These are phyloP conservation scores for Phytopythium litorale DNA, from an alignment of 352 stramenopile species.

Conservation along the genomic window DNA sequence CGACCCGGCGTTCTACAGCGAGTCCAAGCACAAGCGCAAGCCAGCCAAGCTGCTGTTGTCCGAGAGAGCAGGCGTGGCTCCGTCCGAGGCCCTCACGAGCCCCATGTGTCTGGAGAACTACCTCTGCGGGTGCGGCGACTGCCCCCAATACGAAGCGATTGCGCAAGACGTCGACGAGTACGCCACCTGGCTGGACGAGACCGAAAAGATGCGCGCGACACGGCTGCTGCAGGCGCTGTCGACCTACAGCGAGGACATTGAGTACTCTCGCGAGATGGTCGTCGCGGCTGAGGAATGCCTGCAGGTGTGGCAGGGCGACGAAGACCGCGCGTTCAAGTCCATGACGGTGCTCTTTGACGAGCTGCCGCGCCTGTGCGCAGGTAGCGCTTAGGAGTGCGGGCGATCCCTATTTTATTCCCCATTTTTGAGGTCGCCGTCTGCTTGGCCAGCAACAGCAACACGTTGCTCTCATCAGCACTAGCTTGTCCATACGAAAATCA, in stretches of 20 bases:
- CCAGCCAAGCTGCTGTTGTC: background rate
- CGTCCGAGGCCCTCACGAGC: background rate
- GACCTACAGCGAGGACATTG: conserved; percentile 68
- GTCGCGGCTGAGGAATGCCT: conserved; percentile 56
- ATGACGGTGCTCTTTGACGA: conserved; percentile 64
- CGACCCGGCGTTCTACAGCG: conserved; percentile 7
- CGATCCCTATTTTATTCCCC: background rate
- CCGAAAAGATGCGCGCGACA: conserved; percentile 36
- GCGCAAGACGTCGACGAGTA: conserved; percentile 31
- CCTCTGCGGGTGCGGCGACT: conserved; percentile 59
- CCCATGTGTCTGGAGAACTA: conserved; percentile 54
- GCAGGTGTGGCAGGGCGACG: conserved; percentile 58
- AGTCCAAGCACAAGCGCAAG: conserved; percentile 3
- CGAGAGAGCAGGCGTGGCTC: conserved; percentile 2
- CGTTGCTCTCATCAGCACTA: background rate
- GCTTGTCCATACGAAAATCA: background rate
- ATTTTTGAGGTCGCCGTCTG: background rate
- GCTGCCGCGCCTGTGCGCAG: conserved; percentile 50
- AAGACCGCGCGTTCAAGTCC: conserved; percentile 67
- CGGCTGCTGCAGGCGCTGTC: conserved; percentile 69
- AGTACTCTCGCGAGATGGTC: conserved; percentile 66
- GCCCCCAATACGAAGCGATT: conserved; percentile 56
- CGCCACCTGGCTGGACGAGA: conserved; percentile 18
- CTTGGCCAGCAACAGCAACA: background rate
- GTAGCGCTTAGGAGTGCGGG: background rate